Conservation (phyloP, 192 early-diverging fungal species). For the Backusella circina region DNA sequence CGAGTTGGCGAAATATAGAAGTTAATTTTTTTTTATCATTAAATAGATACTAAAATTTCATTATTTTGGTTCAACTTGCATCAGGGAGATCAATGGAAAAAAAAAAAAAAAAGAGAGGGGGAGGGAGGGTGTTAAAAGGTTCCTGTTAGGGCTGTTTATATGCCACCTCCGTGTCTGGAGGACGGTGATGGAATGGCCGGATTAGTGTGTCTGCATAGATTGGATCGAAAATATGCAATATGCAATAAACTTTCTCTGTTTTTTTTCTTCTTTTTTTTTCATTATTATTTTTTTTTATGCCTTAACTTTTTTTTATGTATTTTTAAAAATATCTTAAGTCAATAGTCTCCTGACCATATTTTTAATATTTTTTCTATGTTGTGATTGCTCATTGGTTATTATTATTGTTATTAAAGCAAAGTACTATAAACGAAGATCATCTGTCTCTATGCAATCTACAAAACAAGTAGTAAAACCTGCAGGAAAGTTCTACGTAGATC, state of each 20-base stretch:
- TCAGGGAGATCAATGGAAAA: neutral
- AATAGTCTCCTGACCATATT: slow-evolving; percentile 3
- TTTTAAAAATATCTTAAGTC: neutral
- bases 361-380: neutral
- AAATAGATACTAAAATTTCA: slow-evolving; percentile 3
- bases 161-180: slow-evolving; percentile 13
- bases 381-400: neutral
- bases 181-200: slow-evolving; percentile 15
- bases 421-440: neutral
- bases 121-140: neutral
- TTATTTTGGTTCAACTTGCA: slow-evolving; percentile 12
- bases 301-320: neutral
- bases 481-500: slow-evolving; percentile 13
- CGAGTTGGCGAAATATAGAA: neutral
- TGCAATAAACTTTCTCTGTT: neutral
- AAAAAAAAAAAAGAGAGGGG: neutral
- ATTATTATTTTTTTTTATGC: neutral
- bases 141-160: slow-evolving; percentile 7
- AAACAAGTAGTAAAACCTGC: slow-evolving; percentile 6
- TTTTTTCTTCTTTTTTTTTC: neutral
- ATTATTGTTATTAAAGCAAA: neutral
- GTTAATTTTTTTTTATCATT: neutral
- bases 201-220: slow-evolving; percentile 10
- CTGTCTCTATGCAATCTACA: slow-evolving; percentile 5
- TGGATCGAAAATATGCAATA: slow-evolving; percentile 12